Evolutionary conservation across 345 rosid species (phyloP).

Genomic region (Ceriops decandra): DNA sequence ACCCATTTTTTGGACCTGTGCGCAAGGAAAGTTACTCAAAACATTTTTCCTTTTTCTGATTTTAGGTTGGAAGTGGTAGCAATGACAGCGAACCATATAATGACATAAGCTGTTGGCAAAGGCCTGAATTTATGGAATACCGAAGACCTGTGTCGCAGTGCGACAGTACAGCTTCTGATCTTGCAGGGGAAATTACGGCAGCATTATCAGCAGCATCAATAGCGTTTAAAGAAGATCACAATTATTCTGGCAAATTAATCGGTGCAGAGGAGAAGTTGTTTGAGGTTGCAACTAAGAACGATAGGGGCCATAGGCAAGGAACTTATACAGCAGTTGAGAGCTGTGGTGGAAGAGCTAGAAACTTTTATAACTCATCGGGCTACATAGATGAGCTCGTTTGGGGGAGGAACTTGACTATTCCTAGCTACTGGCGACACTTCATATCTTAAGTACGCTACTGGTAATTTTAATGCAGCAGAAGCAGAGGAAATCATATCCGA

Average conservation of each 20-base stretch:
- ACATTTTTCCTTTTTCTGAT: neutral
- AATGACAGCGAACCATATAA: slow-evolving; percentile 24
- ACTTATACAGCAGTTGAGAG: slow-evolving; percentile 31
- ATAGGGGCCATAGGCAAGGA: slow-evolving; percentile 15
- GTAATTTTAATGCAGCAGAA: slow-evolving; percentile 33
- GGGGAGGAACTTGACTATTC: slow-evolving; percentile 66
- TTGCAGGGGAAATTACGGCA: slow-evolving; percentile 56
- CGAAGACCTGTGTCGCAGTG: slow-evolving; percentile 45
- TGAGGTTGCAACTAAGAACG: slow-evolving; percentile 27
- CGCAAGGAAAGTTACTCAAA: neutral
- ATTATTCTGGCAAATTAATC: slow-evolving; percentile 29
- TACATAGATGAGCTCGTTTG: slow-evolving; percentile 51
- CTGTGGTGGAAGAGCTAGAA: slow-evolving; percentile 48
- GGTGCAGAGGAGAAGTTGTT: slow-evolving; percentile 37
- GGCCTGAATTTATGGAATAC: slow-evolving; percentile 61
- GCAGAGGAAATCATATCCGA: slow-evolving; percentile 35
- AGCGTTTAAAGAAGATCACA: slow-evolving; percentile 43
- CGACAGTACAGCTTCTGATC: slow-evolving; percentile 39
- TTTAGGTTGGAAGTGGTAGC: slow-evolving; percentile 47
- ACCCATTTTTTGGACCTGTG: too few species aligned
- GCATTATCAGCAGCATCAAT: slow-evolving; percentile 57
- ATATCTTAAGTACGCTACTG: slow-evolving; percentile 43
- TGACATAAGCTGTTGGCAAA: slow-evolving; percentile 58
- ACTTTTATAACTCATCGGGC: slow-evolving; percentile 45
- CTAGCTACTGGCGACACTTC: slow-evolving; percentile 51